Base-by-base conservation (phyloP, 345 rosid species). In the Microcos paniculata region DNA sequence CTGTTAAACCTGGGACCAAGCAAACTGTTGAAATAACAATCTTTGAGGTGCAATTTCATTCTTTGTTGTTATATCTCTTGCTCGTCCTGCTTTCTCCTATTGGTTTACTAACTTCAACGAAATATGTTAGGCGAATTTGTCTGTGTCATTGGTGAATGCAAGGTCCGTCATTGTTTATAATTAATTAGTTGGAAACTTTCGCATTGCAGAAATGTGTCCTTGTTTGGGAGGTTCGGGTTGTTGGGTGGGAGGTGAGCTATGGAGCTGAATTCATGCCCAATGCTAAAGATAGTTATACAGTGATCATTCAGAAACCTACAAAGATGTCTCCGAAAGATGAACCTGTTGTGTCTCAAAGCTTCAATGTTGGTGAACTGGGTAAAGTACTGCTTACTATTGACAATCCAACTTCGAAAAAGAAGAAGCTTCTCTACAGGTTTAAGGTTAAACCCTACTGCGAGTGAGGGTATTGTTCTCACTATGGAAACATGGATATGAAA, bases 401-500 rank as follows among this genome's bases (percentile, higher is more conserved):
- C 86, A 96, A 96, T 75, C 88, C 93, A 64, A 87, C 90, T 52
- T 83, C 96, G n/a, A 91, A 90, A 84, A 96, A 88, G 91, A 93
- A 95, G 92, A 91, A 87, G 80, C 89, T 96, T 62, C 85, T 96
- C 67, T 93, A 96, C 91, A 87, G 98, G 97, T 90, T 91, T 87
- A 91, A 85, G 80, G 85, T 88, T 57, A 82, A 89, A 75, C 87
- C 97, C 45, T 82, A 84, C 73, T 74, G 75, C 56, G 84, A 84
- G 12, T 89, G 81, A 80, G 80, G 11, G n/a, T 76, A 70, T 76
- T 55, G 69, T 78, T 72, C 73, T 62, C 51, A 62, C 51, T 31
- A 51, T 59, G 56, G 56, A 49, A 71, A 52, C 71, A 53, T 61
- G 61, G 51, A 51, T 57, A 23, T 75, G 70, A 55, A 48, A 62